Evolutionary conservation across 345 rosid genomes (phyloP), one percentile per base, ranked within the genome.

Genomic region (Angophora floribunda): DNA sequence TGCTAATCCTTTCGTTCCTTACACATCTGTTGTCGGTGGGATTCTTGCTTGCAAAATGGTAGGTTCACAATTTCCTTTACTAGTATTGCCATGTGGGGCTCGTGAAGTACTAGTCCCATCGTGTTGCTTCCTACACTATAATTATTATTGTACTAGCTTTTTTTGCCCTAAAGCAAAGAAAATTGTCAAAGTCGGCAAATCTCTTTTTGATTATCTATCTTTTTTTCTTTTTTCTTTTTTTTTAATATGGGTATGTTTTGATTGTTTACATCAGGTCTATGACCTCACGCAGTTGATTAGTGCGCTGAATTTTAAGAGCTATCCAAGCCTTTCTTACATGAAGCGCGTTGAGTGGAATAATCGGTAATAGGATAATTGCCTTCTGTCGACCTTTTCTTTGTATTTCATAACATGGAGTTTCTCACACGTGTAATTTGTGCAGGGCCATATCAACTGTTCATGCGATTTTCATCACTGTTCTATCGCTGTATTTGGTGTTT

Each of bases 301-400:
- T 89, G 87, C 90, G 44, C 51, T 92, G 92, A 93, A 95, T 90
- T 93, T 94, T 89, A 95, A 94, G 91, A 90, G 93, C 89, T 94
- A 93, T 91, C 86, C 93, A 86, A 91, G 91, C 91, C 93, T 95
- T 75, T 86, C 94, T 6, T 91, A 88, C 85, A 86, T 90, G 30
- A 94, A 93, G 85, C 94, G 92, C 14, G 93, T 93, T 13, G 97
- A 95, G 89, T 95, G 97, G 97, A 93, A 92, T 88, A 95, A 95
- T 89, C 88, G 97, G 96, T 95, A 89, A 92, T 86, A 86, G 32
- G 87, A 47, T 70, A 21, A 84, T 67, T 88, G 65, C 19, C 55
- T 19, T 12, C n/a, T 9, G 88, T 63, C 28, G 9, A 87, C 26
- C 49, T 84, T 50, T 52, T 44, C 53, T 26, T 86, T 70, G 9